phyloP scores from a whole-genome alignment of 2,329 filamentous ascomycete species.

The Didymella exigua region DNA sequence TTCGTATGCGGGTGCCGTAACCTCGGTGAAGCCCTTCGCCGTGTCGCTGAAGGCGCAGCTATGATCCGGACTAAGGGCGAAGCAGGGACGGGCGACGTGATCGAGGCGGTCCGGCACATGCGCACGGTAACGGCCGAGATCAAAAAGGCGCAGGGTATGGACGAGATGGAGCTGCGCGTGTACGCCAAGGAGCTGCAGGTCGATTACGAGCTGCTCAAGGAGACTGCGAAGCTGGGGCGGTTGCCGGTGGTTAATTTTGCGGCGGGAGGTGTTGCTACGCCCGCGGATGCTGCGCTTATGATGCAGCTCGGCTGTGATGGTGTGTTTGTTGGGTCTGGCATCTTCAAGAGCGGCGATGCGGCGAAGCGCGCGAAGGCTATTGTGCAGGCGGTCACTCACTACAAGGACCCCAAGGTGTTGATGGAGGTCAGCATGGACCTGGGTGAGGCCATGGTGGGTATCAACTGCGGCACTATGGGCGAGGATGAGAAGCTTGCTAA shows the following conservation, averaged over 20 bases:
- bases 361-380: slow-evolving; percentile 91
- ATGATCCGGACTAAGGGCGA: slow-evolving; percentile 99
- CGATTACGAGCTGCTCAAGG: slow-evolving; percentile 77
- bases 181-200: slow-evolving; percentile 82
- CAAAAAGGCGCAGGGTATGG: slow-evolving; percentile 67
- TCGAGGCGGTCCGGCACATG: slow-evolving; percentile 96
- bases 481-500: slow-evolving; percentile 82
- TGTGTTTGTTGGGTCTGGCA: slow-evolving; percentile 94
- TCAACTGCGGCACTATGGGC: slow-evolving; percentile 81
- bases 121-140: slow-evolving; percentile 87
- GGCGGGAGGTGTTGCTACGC: slow-evolving; percentile 98
- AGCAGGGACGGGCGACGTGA: slow-evolving; percentile 94
- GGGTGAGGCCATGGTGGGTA: slow-evolving; percentile 97
- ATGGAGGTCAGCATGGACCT: slow-evolving; percentile 86
- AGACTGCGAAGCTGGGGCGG: slow-evolving; percentile 85
- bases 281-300: slow-evolving; percentile 95
- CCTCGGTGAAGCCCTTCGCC: slow-evolving; percentile 87
- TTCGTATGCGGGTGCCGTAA: slow-evolving; percentile 98
- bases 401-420: slow-evolving; percentile 79
- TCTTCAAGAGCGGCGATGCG: slow-evolving; percentile 95
- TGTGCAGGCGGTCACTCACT: slow-evolving; percentile 92
- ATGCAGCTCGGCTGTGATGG: slow-evolving; percentile 99
- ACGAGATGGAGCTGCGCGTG: slow-evolving; percentile 75
- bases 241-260: slow-evolving; percentile 98
- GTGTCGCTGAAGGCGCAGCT: slow-evolving; percentile 90